Conservation (phyloP, 345 rosid genomes). For the Raphanus sativus region DNA sequence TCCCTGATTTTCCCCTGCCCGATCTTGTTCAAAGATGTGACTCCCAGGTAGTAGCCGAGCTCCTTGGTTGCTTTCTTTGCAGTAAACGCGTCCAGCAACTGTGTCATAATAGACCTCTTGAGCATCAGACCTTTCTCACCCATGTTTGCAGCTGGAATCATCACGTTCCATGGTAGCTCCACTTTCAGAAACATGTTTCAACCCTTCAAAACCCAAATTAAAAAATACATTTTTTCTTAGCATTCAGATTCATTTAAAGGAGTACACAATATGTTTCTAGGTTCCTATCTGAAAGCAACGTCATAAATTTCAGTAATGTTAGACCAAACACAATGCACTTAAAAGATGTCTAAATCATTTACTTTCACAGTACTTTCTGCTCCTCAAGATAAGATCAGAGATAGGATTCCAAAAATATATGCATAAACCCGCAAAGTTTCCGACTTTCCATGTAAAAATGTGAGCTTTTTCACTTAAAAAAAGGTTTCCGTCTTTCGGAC, state of each 20-base stretch:
- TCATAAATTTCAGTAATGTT: too few species aligned
- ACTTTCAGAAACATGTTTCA: conserved; percentile 68
- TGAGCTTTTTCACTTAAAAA: too few species aligned
- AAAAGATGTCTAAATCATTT: too few species aligned
- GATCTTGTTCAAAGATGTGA: conserved; percentile 55
- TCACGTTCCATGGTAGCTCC: conserved; percentile 71
- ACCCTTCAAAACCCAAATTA: conserved; percentile 11
- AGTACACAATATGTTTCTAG: too few species aligned
- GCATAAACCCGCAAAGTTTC: too few species aligned
- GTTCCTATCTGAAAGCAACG: too few species aligned
- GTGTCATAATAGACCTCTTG: conserved; percentile 57
- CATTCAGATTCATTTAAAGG: not conserved
- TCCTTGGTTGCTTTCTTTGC: conserved; percentile 66
- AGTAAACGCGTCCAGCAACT: conserved; percentile 63
- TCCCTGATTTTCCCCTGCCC: conserved; percentile 80
- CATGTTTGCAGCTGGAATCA: conserved; percentile 62
- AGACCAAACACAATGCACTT: too few species aligned
- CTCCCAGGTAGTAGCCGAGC: conserved; percentile 64
- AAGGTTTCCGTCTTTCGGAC: too few species aligned
- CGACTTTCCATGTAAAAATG: too few species aligned
- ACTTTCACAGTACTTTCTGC: too few species aligned
- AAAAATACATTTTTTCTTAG: not conserved
- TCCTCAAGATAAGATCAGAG: too few species aligned
- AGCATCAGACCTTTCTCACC: conserved; percentile 68
- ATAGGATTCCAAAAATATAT: too few species aligned